Evolutionary conservation across 2,329 filamentous ascomycete species (phyloP).

Genomic region (Colletotrichum falcatum): DNA sequence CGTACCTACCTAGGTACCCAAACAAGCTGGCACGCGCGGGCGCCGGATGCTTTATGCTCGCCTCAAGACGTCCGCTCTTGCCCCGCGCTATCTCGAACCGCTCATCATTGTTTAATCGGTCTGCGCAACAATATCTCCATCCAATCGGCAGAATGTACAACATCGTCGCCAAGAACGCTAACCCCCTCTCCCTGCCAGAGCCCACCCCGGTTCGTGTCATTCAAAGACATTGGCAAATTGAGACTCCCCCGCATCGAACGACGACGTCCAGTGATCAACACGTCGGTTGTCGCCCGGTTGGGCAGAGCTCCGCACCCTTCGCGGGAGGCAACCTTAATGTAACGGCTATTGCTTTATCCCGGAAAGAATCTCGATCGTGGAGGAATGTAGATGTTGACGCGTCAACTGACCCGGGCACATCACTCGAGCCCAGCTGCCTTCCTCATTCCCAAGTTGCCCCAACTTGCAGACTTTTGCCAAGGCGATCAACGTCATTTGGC

Average conservation of each 20-base stretch:
- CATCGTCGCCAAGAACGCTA: conserved; percentile 11
- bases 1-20: too few relatives aligned
- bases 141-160: conserved; percentile 30
- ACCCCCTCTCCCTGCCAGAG: neutral
- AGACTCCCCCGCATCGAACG: neutral
- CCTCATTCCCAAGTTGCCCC: neutral
- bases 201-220: conserved; percentile 26
- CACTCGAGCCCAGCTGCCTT: neutral
- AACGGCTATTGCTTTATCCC: conserved; percentile 22
- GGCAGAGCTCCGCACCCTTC: conserved; percentile 12
- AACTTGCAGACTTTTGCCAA: conserved; percentile 2
- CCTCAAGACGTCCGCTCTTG: neutral
- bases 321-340: conserved; percentile 27
- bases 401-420: neutral
- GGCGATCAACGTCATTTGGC: conserved; percentile 29
- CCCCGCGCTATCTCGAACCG: neutral
- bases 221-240: neutral
- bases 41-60: neutral
- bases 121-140: conserved; percentile 28
- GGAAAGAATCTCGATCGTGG: neutral
- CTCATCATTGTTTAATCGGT: conserved; percentile 34
- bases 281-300: conserved; percentile 6
- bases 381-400: neutral
- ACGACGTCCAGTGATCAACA: neutral
- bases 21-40: neutral